A percentile compares a stretch with the other conserved stretches of the same genome.
Evolutionary conservation across 257 asterid species (phyloP).

Genomic region (Cruciata laevipes): DNA sequence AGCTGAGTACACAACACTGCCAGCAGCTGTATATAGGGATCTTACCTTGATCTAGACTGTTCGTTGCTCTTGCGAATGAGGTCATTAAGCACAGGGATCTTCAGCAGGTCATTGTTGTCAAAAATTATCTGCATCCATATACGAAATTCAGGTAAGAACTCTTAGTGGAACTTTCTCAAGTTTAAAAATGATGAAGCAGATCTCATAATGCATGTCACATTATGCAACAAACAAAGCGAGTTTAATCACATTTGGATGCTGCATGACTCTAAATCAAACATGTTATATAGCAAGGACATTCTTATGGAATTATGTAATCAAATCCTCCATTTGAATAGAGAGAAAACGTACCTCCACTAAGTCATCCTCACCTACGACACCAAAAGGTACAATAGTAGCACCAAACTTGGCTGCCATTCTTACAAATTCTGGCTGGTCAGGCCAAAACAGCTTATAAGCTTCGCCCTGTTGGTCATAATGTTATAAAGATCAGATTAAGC

Average conservation of each 20-base stretch:
- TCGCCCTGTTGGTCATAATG: slow-evolving; percentile 53
- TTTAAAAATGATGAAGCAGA: too few relatives aligned
- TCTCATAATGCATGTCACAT: too few relatives aligned
- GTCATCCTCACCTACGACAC: slow-evolving; percentile 93
- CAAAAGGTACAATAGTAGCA: slow-evolving; percentile 91
- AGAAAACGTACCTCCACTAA: slow-evolving; percentile 49
- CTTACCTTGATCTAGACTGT: slow-evolving; percentile 44
- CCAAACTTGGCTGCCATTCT: slow-evolving; percentile 95
- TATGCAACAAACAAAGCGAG: not conserved
- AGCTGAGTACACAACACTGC: too few relatives aligned
- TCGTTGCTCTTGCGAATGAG: slow-evolving; percentile 27
- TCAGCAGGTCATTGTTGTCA: slow-evolving; percentile 69
- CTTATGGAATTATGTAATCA: not conserved
- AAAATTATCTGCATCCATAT: slow-evolving; percentile 50
- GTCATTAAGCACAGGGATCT: slow-evolving; percentile 55
- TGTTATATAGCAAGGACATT: not conserved
- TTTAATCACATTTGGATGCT: not conserved
- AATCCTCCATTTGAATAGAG: not conserved
- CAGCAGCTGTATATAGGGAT: too few relatives aligned
- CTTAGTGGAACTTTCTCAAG: not conserved
- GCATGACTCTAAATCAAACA: not conserved
- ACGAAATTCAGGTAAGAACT: not conserved
- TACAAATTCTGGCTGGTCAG: slow-evolving; percentile 87
- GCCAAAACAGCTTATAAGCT: slow-evolving; percentile 83
- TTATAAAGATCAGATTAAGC: not conserved